phyloP scores from a whole-genome alignment of 2,329 filamentous ascomycete species.

The Beauveria scarabaeidicola region DNA sequence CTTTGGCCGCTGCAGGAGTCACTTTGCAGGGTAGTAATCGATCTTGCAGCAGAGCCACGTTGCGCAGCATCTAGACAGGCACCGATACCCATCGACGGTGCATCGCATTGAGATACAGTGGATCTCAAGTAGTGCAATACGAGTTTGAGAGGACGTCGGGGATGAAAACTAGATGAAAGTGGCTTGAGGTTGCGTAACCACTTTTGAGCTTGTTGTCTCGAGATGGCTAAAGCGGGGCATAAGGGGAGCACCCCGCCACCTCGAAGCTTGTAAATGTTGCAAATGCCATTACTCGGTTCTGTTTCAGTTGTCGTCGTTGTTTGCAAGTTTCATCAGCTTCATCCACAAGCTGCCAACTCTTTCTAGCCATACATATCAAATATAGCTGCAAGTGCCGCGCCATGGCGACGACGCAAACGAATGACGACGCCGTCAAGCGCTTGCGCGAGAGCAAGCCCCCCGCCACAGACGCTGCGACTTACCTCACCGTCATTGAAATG shows the following conservation, averaged over 20 bases:
- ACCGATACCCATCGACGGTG: neutral
- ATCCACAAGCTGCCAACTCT: neutral
- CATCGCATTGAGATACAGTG: neutral
- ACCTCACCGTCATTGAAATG: constrained; percentile 69
- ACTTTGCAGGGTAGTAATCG: neutral
- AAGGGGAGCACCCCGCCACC: neutral
- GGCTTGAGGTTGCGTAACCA: constrained; percentile 5
- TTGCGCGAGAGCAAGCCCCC: constrained; percentile 42
- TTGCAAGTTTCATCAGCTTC: neutral
- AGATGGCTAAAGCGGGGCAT: constrained; percentile 8
- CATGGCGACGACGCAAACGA: constrained; percentile 27
- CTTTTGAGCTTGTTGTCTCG: neutral
- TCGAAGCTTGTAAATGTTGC: neutral
- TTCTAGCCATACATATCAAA: neutral
- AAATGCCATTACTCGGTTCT: neutral
- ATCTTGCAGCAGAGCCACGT: neutral
- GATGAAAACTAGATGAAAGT: neutral
- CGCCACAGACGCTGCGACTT: constrained; percentile 60
- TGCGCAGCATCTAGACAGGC: neutral
- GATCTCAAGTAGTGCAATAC: neutral
- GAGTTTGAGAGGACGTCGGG: neutral
- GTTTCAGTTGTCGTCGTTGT: neutral
- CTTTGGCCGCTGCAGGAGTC: neutral
- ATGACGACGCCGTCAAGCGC: constrained; percentile 34
- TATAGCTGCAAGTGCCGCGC: neutral